Conservation (phyloP, 331 rosid genomes). For the Phaseolus coccineus region DNA sequence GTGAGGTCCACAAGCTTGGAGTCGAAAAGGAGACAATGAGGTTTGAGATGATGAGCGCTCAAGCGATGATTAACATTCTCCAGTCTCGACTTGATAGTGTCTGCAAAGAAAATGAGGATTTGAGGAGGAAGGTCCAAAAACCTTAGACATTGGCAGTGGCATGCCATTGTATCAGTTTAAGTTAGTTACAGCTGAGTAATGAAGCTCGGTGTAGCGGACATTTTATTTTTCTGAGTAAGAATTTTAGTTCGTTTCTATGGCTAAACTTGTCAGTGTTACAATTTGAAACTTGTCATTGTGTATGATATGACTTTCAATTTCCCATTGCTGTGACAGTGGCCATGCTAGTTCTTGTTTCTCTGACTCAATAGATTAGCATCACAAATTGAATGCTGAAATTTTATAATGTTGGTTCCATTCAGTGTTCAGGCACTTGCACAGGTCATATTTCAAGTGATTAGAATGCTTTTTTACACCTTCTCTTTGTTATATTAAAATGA, state of each 20-base stretch:
- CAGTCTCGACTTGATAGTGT: constrained; percentile 72
- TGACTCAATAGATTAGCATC: constrained; percentile 21
- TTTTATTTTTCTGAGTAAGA: constrained; percentile 45
- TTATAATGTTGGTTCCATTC: neutral
- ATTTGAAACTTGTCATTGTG: constrained; percentile 40
- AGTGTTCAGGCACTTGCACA: neutral
- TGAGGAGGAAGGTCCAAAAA: constrained; percentile 55
- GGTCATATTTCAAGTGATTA: neutral
- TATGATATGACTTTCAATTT: constrained; percentile 36
- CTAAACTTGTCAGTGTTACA: constrained; percentile 40
- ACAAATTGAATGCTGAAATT: neutral
- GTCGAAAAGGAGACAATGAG: constrained; percentile 81
- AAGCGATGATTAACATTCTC: constrained; percentile 83
- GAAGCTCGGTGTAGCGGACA: constrained; percentile 45
- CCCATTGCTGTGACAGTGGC: constrained; percentile 43
- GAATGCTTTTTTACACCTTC: neutral
- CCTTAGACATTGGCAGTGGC: constrained; percentile 36
- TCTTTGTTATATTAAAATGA: too few species aligned
- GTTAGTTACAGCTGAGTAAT: constrained; percentile 32
- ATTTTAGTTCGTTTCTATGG: constrained; percentile 45
- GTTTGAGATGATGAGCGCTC: constrained; percentile 91
- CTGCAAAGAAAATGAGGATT: constrained; percentile 70
- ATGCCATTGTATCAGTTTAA: constrained; percentile 41
- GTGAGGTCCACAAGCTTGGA: constrained; percentile 68
- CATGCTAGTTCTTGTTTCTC: constrained; percentile 13